Evolutionary conservation across 140 eudicot genomes (phyloP).

Genomic region (Cichorium intybus): DNA sequence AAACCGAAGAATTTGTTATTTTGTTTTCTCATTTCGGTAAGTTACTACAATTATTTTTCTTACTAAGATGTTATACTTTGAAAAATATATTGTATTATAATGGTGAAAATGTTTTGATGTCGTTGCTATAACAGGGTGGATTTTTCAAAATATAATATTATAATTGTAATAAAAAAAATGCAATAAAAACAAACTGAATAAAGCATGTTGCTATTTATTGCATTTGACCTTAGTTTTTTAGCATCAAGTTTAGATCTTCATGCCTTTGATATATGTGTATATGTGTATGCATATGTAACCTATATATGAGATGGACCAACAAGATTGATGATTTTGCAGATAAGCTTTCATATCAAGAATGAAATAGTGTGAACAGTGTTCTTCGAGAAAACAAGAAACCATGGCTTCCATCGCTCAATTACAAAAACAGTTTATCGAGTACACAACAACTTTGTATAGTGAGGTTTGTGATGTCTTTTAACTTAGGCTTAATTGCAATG

Average conservation of each 20-base stretch:
- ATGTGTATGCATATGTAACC: background rate
- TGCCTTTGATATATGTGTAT: background rate
- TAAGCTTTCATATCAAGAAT: conserved; percentile 20
- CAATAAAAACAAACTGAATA: too few species aligned
- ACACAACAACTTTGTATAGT: conserved; percentile 47
- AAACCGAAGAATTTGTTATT: conserved; percentile 11
- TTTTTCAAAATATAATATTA: too few species aligned
- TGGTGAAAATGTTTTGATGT: too few species aligned
- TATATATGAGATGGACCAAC: background rate
- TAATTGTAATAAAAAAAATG: too few species aligned
- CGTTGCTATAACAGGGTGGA: too few species aligned
- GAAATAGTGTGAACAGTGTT: conserved; percentile 1
- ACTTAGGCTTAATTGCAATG: background rate
- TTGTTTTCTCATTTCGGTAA: conserved; percentile 12
- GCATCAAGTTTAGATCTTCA: conserved; percentile 4
- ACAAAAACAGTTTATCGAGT: conserved; percentile 52
- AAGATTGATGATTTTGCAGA: background rate
- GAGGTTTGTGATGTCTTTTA: conserved; percentile 36
- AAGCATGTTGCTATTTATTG: too few species aligned
- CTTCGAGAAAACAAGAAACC: conserved; percentile 8
- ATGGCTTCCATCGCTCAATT: conserved; percentile 38
- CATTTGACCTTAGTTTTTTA: too few species aligned
- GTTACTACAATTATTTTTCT: background rate
- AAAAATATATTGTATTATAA: too few species aligned
- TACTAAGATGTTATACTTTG: background rate